Evolutionary conservation across 164 flowering plant genomes (phyloP).

Genomic region (Nymphaea thermarum): DNA sequence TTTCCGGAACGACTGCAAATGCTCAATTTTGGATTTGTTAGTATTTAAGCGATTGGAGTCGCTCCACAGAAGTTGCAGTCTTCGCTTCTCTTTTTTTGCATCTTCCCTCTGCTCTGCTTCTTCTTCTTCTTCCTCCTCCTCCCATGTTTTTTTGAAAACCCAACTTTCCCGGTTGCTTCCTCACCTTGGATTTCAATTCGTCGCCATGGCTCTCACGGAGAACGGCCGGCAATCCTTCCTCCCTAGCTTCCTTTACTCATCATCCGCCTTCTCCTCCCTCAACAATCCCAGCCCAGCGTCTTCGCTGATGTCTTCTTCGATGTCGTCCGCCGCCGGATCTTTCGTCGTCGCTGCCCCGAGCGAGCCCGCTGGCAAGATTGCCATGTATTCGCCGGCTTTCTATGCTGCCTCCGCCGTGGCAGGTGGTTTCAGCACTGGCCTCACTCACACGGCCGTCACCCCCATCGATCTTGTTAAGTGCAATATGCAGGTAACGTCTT

Average conservation of each 20-base stretch:
- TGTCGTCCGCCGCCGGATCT: conserved; percentile 4
- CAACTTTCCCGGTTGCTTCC: too few species aligned
- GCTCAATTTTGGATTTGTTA: too few species aligned
- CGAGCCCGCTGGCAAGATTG: conserved; percentile 35
- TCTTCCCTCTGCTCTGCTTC: too few species aligned
- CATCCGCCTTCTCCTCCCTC: conserved; percentile 5
- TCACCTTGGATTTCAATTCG: too few species aligned
- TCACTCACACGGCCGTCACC: conserved; percentile 60
- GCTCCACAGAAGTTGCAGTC: too few species aligned
- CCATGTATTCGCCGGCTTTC: conserved; percentile 54
- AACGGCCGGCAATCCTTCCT: conserved; percentile 25
- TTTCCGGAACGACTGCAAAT: too few species aligned
- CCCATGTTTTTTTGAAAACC: too few species aligned
- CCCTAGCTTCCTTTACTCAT: conserved; percentile 38
- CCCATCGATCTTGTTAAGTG: conserved; percentile 83
- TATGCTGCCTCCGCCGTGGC: conserved; percentile 57
- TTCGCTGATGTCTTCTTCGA: not conserved
- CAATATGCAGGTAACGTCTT: conserved; percentile 58
- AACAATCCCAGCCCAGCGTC: conserved; percentile 5
- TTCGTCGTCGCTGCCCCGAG: conserved; percentile 42
- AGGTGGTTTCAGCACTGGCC: conserved; percentile 45
- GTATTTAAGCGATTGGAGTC: too few species aligned
- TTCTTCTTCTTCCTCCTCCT: too few species aligned
- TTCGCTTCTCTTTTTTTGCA: too few species aligned
- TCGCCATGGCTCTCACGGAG: conserved; percentile 22